These are phyloP conservation scores for Microdochium nivale DNA, from an alignment of 2,329 filamentous ascomycete genomes.

Conservation along the genomic window DNA sequence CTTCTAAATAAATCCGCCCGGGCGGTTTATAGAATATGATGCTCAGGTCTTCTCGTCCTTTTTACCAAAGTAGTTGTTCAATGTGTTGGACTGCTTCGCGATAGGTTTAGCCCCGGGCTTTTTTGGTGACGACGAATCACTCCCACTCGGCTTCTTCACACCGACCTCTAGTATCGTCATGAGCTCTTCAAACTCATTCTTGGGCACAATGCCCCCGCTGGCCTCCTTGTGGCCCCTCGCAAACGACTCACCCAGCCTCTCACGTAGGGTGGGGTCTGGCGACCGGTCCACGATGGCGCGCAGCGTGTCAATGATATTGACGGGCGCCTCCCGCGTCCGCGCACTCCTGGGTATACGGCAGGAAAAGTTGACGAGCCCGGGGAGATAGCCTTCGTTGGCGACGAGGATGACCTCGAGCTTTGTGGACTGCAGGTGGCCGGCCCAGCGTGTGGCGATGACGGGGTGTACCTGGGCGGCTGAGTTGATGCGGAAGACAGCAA, in stretches of 20 bases:
- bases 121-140: background rate
- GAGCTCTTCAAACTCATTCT: conserved; percentile 56
- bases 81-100: conserved; percentile 40
- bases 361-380: conserved; percentile 57
- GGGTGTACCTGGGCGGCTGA: conserved; percentile 56
- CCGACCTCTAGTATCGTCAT: conserved; percentile 50
- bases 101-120: background rate
- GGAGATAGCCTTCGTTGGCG: conserved; percentile 58
- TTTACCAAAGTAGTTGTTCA: conserved; percentile 46
- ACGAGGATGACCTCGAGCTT: conserved; percentile 56
- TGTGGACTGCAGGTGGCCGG: conserved; percentile 47
- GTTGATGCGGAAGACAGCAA: conserved; percentile 54
- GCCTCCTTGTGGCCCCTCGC: conserved; percentile 60
- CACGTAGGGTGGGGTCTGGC: conserved; percentile 26
- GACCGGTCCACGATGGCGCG: conserved; percentile 37
- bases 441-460: conserved; percentile 60
- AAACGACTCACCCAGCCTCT: conserved; percentile 53
- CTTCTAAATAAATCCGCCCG: too few species aligned
- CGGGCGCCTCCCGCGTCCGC: conserved; percentile 35
- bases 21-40: too few species aligned
- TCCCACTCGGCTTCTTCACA: conserved; percentile 32
- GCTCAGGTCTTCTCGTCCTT: conserved; percentile 5
- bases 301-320: conserved; percentile 55
- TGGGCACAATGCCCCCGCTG: conserved; percentile 54
- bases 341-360: conserved; percentile 53